Evolutionary conservation across 495 filamentous ascomycete genomes (phyloP).

Genomic region (Daldinia decipiens): DNA sequence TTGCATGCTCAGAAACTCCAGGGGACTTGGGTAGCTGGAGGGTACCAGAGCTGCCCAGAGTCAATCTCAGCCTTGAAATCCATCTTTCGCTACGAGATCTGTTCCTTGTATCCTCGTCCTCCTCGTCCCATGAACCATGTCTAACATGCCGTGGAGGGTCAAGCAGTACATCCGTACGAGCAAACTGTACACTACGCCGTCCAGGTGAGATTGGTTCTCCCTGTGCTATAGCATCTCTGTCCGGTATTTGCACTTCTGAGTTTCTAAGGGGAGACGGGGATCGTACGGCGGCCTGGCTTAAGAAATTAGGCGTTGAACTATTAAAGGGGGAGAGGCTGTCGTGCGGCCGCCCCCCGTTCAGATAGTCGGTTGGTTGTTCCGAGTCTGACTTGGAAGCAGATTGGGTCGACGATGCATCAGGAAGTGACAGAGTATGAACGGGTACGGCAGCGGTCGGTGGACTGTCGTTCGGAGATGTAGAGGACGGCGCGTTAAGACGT

Average conservation of each 20-base stretch:
- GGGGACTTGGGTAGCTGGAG: conserved; percentile 59
- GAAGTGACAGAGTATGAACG: conserved; percentile 19
- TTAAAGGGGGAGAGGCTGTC: conserved; percentile 45
- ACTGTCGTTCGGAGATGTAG: conserved; percentile 15
- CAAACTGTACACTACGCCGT: conserved; percentile 73
- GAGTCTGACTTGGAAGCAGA: conserved; percentile 31
- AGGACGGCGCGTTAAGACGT: conserved; percentile 30
- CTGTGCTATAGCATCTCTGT: conserved; percentile 31
- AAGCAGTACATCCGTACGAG: conserved; percentile 58
- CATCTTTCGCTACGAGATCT: conserved; percentile 70
- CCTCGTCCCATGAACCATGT: conserved; percentile 66
- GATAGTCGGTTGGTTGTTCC: conserved; percentile 53
- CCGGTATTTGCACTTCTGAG: conserved; percentile 9
- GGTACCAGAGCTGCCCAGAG: conserved; percentile 57
- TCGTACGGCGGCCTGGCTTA: conserved; percentile 29
- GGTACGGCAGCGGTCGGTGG: conserved; percentile 3
- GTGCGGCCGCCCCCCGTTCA: conserved; percentile 56
- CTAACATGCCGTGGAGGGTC: conserved; percentile 61
- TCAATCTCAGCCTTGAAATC: conserved; percentile 72
- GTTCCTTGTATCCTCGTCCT: conserved; percentile 66
- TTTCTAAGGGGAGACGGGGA: conserved; percentile 36
- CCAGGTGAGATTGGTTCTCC: conserved; percentile 50
- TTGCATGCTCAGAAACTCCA: conserved; percentile 42
- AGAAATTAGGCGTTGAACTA: conserved; percentile 15
- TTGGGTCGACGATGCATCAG: conserved; percentile 34